A percentile compares a stretch with the other conserved stretches of the same genome.
Evolutionary conservation across 2,329 filamentous ascomycete genomes (phyloP).

Genomic region (Claviceps fusiformis): DNA sequence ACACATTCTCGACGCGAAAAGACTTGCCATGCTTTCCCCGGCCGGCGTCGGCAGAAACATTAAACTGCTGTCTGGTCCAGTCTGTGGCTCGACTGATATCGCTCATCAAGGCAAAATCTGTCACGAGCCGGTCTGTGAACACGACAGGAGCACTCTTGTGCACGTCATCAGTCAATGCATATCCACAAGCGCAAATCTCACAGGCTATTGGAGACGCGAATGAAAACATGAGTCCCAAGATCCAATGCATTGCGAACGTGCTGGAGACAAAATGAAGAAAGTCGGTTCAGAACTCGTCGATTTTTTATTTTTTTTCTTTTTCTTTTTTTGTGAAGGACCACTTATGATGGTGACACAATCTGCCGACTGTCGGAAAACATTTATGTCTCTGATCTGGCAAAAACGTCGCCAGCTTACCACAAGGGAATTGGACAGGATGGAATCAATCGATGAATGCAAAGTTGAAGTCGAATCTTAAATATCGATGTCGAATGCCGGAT

Average conservation of each 20-base stretch:
- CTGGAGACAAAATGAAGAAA: not conserved
- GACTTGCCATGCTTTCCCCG: constrained; percentile 54
- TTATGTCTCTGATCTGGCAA: not conserved
- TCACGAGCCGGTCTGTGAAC: constrained; percentile 59
- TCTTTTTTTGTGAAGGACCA: too few species aligned
- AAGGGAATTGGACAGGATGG: not conserved
- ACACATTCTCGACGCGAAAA: constrained; percentile 43
- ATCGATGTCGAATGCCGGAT: not conserved
- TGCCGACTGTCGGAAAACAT: not conserved
- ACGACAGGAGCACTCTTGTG: constrained; percentile 26
- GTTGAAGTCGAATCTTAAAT: not conserved
- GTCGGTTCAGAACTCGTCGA: not conserved
- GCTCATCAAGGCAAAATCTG: constrained; percentile 50
- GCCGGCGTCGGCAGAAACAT: constrained; percentile 41
- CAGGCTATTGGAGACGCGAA: constrained; percentile 6
- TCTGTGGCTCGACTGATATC: constrained; percentile 37
- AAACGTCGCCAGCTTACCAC: not conserved
- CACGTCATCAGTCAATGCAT: constrained; percentile 37
- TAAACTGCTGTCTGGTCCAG: constrained; percentile 57
- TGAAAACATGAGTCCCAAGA: constrained; percentile 3
- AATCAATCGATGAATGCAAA: not conserved
- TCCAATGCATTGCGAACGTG: not conserved
- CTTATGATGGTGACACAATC: not conserved
- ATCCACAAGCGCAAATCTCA: constrained; percentile 57
- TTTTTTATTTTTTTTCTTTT: too few species aligned